Conservation (phyloP, 305 asterid genomes). For the Salvia sclarea region DNA sequence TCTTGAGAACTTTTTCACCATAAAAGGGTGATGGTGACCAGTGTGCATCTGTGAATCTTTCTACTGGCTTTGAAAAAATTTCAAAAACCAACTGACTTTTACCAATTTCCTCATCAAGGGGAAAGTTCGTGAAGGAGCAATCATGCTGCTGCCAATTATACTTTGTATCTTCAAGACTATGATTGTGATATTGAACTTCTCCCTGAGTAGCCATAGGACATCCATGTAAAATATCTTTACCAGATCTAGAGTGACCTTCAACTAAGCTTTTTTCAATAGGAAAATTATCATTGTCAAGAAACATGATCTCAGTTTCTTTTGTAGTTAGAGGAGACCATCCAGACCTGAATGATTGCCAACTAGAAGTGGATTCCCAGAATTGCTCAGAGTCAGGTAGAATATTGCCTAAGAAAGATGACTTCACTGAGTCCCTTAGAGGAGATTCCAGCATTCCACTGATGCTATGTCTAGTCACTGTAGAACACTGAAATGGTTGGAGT, state of each 20-base stretch:
- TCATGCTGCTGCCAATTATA: constrained; percentile 41
- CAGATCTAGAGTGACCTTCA: constrained; percentile 38
- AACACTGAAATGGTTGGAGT: constrained; percentile 38
- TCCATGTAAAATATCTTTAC: constrained; percentile 26
- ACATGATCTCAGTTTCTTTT: constrained; percentile 37
- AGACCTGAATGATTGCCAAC: constrained; percentile 41
- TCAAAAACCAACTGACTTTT: constrained; percentile 35
- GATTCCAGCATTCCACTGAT: constrained; percentile 32
- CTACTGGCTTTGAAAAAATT: constrained; percentile 42
- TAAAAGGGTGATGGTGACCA: constrained; percentile 35
- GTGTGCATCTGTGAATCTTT: constrained; percentile 40
- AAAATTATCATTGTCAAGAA: constrained; percentile 42
- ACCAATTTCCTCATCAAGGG: constrained; percentile 40
- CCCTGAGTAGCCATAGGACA: constrained; percentile 38
- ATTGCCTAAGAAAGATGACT: constrained; percentile 37
- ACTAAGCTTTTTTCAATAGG: constrained; percentile 31
- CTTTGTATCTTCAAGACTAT: constrained; percentile 26
- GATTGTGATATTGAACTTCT: constrained; percentile 38
- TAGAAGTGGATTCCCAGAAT: constrained; percentile 34
- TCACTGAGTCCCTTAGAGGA: constrained; percentile 33
- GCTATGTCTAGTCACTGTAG: constrained; percentile 45
- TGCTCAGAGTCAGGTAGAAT: constrained; percentile 35
- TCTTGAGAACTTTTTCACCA: constrained; percentile 39
- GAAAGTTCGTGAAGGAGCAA: constrained; percentile 38
- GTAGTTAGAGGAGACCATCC: constrained; percentile 45